Evolutionary conservation across 352 stramenopile species (phyloP).

Genomic region (Phytophthora uliginosa): DNA sequence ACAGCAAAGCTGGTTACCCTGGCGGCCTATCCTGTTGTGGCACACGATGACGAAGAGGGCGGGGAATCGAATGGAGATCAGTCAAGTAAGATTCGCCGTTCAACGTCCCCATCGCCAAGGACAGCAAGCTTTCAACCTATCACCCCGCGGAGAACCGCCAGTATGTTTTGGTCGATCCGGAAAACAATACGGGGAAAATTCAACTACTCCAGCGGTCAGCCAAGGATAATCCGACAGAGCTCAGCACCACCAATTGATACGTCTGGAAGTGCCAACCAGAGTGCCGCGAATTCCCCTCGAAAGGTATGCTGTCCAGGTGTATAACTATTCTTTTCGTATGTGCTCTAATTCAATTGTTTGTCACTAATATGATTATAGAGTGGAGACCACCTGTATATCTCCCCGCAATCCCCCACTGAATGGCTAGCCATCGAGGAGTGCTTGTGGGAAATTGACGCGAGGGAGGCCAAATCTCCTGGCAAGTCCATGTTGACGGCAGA

Average conservation of each 20-base stretch:
- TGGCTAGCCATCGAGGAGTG: conserved; percentile 67
- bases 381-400: conserved; percentile 13
- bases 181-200: conserved; percentile 56
- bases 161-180: conserved; percentile 51
- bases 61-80: conserved; percentile 11
- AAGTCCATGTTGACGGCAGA: conserved; percentile 29
- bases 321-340: not conserved
- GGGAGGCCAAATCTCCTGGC: conserved; percentile 22
- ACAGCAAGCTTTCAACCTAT: conserved; percentile 17
- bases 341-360: not conserved
- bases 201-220: conserved; percentile 28
- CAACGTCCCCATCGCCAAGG: conserved; percentile 37
- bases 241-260: conserved; percentile 32
- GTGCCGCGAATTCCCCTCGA: not conserved
- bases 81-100: conserved; percentile 19
- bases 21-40: conserved; percentile 41
- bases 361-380: conserved; percentile 14
- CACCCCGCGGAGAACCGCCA: conserved; percentile 41
- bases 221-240: conserved; percentile 36
- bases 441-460: conserved; percentile 70
- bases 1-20: conserved; percentile 30
- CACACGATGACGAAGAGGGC: conserved; percentile 12
- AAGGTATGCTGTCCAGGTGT: conserved; percentile 22
- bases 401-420: conserved; percentile 39
- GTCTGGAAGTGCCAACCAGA: conserved; percentile 1